These are phyloP conservation scores for Phytophthora litchii DNA, from an alignment of 352 stramenopile genomes.

Conservation along the genomic window DNA sequence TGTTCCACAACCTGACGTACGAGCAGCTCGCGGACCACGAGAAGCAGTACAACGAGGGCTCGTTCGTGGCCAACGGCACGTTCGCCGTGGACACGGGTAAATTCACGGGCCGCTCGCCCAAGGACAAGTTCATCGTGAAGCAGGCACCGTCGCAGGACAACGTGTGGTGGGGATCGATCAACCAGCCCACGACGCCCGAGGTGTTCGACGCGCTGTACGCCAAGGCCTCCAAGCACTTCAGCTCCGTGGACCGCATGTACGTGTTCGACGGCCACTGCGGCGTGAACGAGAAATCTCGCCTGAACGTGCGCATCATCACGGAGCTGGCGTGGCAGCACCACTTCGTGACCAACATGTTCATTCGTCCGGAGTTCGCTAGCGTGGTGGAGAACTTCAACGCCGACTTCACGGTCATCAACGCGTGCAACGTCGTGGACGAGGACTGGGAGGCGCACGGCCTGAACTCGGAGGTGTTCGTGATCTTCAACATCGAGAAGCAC, in stretches of 20 bases:
- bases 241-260: constrained; percentile 93
- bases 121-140: constrained; percentile 98
- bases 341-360: constrained; percentile 98
- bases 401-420: constrained; percentile 99
- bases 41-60: constrained; percentile 92
- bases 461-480: constrained; percentile 96
- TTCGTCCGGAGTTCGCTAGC: constrained; percentile 79
- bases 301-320: constrained; percentile 97
- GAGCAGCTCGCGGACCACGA: constrained; percentile 96
- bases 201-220: constrained; percentile 97
- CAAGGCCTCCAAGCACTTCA: constrained; percentile 94
- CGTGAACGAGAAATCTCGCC: constrained; percentile 90
- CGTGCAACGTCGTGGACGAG: constrained; percentile 94
- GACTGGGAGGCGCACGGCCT: constrained; percentile 94
- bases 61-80: constrained; percentile 91
- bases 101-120: constrained; percentile 98
- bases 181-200: constrained; percentile 92
- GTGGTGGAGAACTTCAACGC: constrained; percentile 93
- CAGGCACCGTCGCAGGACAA: constrained; percentile 92
- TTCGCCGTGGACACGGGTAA: constrained; percentile 98
- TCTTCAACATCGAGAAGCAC: constrained; percentile 97
- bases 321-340: constrained; percentile 98
- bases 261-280: constrained; percentile 97
- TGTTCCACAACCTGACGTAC: constrained; percentile 97
- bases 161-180: constrained; percentile 98